Conservation (phyloP, 192 early-diverging fungal species). For the Coemansia sp. region DNA sequence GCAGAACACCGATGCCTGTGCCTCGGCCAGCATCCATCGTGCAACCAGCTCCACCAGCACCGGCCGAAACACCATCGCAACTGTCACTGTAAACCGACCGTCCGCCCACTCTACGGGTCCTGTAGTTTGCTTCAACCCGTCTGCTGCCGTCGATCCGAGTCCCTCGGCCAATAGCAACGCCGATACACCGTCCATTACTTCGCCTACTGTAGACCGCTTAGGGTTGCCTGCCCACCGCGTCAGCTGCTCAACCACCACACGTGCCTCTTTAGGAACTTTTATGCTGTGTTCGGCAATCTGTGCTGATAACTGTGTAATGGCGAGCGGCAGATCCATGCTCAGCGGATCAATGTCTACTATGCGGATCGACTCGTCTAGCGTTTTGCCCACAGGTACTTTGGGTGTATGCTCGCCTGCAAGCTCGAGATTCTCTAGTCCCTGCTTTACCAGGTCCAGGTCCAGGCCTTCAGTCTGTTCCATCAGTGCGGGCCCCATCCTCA, state of each 20-base stretch:
- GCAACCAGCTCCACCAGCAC: slow-evolving; percentile 79
- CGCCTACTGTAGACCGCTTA: neutral
- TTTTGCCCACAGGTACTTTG: neutral
- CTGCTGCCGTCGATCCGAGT: neutral
- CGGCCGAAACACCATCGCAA: slow-evolving; percentile 61
- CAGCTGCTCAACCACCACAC: slow-evolving; percentile 12
- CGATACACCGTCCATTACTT: slow-evolving; percentile 24
- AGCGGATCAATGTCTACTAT: slow-evolving; percentile 45
- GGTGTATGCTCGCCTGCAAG: slow-evolving; percentile 11
- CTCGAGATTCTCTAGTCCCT: slow-evolving; percentile 34
- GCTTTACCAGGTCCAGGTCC: slow-evolving; percentile 34
- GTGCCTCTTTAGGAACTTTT: slow-evolving; percentile 4
- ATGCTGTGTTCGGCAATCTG: slow-evolving; percentile 7
- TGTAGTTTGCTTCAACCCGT: neutral
- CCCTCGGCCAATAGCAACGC: slow-evolving; percentile 41
- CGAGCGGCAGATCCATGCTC: slow-evolving; percentile 44
- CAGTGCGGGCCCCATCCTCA: neutral
- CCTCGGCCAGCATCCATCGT: slow-evolving; percentile 65
- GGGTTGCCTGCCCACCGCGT: slow-evolving; percentile 27
- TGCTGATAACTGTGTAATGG: slow-evolving; percentile 10
- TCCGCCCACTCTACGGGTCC: slow-evolving; percentile 23
- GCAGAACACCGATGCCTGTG: slow-evolving; percentile 36
- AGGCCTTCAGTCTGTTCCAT: neutral
- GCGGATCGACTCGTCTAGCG: slow-evolving; percentile 15
- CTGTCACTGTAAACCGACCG: slow-evolving; percentile 31